phyloP scores from a whole-genome alignment of 352 stramenopile genomes.

The Lagenidium sp. region DNA sequence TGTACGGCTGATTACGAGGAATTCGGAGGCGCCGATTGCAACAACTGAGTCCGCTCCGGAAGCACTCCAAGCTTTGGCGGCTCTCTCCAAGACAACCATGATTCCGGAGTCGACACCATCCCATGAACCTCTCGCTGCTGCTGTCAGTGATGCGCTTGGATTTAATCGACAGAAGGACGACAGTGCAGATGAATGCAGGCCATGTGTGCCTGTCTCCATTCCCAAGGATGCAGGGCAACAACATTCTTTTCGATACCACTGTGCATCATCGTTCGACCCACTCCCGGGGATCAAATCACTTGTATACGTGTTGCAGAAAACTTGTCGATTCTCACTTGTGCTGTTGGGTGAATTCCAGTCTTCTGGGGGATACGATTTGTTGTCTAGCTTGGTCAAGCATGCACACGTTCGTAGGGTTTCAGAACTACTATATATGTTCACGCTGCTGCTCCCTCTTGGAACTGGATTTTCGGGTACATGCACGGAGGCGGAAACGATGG shows the following conservation, averaged over 20 bases:
- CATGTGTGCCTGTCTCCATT: too few relatives aligned
- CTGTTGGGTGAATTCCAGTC: slow-evolving; percentile 61
- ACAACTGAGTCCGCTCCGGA: slow-evolving; percentile 24
- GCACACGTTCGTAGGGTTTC: slow-evolving; percentile 32
- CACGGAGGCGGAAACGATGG: slow-evolving; percentile 27
- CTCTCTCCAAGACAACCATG: slow-evolving; percentile 8
- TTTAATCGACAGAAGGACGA: too few relatives aligned
- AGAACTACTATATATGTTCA: slow-evolving; percentile 40
- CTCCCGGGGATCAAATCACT: slow-evolving; percentile 38
- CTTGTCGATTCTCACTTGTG: slow-evolving; percentile 42
- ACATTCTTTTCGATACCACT: slow-evolving; percentile 12
- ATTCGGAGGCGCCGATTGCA: slow-evolving; percentile 16
- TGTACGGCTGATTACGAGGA: slow-evolving; percentile 31
- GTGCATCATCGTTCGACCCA: slow-evolving; percentile 38
- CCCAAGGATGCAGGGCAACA: too few relatives aligned
- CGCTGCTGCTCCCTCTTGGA: slow-evolving; percentile 45
- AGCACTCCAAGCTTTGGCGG: slow-evolving; percentile 18
- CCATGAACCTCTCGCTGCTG: slow-evolving; percentile 24
- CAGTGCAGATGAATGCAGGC: too few relatives aligned
- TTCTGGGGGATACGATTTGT: slow-evolving; percentile 47
- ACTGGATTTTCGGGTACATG: slow-evolving; percentile 26
- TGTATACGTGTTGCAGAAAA: slow-evolving; percentile 55
- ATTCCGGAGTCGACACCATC: slow-evolving; percentile 3
- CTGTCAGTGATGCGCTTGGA: slow-evolving; percentile 59
- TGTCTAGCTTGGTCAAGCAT: slow-evolving; percentile 29